Base-by-base conservation (phyloP, 2,329 filamentous ascomycete genomes). In the Aureobasidium sp. region DNA sequence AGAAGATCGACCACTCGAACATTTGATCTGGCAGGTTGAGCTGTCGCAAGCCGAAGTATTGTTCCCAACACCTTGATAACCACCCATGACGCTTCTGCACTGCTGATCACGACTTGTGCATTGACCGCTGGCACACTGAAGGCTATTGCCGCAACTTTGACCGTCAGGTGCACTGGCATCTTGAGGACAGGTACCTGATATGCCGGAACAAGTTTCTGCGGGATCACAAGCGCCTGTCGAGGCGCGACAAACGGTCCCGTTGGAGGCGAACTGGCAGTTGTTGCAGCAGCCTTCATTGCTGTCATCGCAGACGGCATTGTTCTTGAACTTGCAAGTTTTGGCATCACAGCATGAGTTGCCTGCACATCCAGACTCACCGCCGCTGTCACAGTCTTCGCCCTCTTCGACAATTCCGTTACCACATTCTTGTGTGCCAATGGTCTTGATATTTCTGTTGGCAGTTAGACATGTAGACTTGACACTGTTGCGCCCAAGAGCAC, bases 361-460 rank as follows among this genome's bases (percentile, higher is more conserved):
- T 27, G 80, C 84, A 72, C 94, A 99, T 42, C 84, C 84, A 15
- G 78, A 75, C 15, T 79, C 77, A 61, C 93, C 93, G 65, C 94
- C 94, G 70, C 94, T 99, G 75, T 99, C 94, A 75, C 94, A 99
- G 59, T 99, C 89, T 76, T 99, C 94, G 66, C 91, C 94, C 20
- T 83, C 79, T 76, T 97, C 94, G 56, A 99, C 94, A 67, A 99
- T 97, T 60, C 94, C 94, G 75, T 99, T 99, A 63, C 94, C 94
- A 75, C 94, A 99, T 71, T 92, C 87, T 68, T 87, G 88, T 61
- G 88, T 90, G 0, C 86, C 88, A 68, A 96, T 90, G 32, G 89
- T 94, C 36, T 84, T 82, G 51, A 99, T 86, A 66, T 89, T 87
- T 68, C 84, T 86, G 79, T 99, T 99, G 73, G 90, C 87, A n/a